These are phyloP conservation scores for Microdochium nivale DNA, from an alignment of 2,329 filamentous ascomycete species.

Conservation along the genomic window DNA sequence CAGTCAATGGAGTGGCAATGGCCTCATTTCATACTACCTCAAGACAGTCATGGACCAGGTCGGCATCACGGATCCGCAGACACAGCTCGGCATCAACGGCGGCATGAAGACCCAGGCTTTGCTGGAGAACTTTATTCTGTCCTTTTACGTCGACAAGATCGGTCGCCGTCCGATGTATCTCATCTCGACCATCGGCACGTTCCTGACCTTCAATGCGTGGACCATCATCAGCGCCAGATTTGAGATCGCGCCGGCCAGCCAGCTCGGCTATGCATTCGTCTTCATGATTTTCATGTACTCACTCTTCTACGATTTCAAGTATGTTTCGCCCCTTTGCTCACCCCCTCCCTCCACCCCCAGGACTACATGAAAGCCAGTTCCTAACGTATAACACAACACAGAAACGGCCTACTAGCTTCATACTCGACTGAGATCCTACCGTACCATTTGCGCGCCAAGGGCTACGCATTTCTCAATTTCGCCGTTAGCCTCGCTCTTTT, in stretches of 20 bases:
- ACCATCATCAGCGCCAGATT: constrained; percentile 33
- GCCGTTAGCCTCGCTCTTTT: constrained; percentile 11
- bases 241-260: constrained; percentile 7
- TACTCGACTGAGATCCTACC: constrained; percentile 19
- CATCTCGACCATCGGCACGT: constrained; percentile 39
- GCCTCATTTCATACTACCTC: background rate
- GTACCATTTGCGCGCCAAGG: constrained; percentile 16
- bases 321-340: constrained; percentile 7
- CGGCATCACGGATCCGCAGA: background rate
- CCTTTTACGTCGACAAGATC: constrained; percentile 34
- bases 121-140: constrained; percentile 31
- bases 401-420: constrained; percentile 6
- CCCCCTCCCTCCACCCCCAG: constrained; percentile 1
- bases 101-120: constrained; percentile 38
- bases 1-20: background rate
- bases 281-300: constrained; percentile 12
- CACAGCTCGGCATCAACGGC: constrained; percentile 33
- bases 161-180: constrained; percentile 41
- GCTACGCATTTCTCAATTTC: constrained; percentile 13
- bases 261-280: constrained; percentile 6
- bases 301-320: constrained; percentile 6
- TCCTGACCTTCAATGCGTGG: constrained; percentile 45
- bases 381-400: background rate
- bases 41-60: background rate
- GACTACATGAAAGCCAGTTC: too few species aligned